phyloP scores from a whole-genome alignment of 495 filamentous ascomycete species.

The Lophium mytilinum region DNA sequence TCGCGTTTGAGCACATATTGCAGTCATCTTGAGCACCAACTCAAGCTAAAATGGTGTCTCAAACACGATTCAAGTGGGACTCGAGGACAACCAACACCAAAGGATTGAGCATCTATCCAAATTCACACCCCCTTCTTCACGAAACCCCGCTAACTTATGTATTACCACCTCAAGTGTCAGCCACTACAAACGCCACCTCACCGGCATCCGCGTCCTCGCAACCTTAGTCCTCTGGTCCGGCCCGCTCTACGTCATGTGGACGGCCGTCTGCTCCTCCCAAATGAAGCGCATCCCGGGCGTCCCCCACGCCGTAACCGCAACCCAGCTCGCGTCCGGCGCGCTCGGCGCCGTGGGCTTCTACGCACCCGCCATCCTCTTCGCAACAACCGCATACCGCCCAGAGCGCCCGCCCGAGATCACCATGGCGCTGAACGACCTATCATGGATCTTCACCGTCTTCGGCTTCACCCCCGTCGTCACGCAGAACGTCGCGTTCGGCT shows the following conservation, averaged over 20 bases:
- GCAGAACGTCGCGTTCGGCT: neutral
- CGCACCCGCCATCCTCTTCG: conserved; percentile 1
- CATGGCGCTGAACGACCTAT: neutral
- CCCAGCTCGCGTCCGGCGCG: neutral
- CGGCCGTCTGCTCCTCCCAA: neutral
- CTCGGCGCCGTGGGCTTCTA: neutral
- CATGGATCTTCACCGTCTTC: neutral
- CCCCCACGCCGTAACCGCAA: neutral
- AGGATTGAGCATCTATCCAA: no score
- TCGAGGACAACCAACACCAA: no score
- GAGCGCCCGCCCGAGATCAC: conserved; percentile 3
- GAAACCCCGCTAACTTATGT: no score
- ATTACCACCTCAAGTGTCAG: no score
- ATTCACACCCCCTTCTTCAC: no score
- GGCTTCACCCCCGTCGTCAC: neutral
- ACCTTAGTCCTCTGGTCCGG: neutral
- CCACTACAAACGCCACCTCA: neutral
- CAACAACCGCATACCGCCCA: neutral
- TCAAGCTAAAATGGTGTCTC: no score
- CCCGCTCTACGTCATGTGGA: neutral
- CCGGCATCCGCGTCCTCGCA: neutral
- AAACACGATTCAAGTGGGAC: no score
- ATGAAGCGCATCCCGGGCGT: conserved; percentile 5
- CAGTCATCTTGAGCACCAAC: no score
- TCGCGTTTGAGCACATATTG: no score